Evolutionary conservation across 805 yeast genomes (phyloP).

Genomic region (Candida schatavii): DNA sequence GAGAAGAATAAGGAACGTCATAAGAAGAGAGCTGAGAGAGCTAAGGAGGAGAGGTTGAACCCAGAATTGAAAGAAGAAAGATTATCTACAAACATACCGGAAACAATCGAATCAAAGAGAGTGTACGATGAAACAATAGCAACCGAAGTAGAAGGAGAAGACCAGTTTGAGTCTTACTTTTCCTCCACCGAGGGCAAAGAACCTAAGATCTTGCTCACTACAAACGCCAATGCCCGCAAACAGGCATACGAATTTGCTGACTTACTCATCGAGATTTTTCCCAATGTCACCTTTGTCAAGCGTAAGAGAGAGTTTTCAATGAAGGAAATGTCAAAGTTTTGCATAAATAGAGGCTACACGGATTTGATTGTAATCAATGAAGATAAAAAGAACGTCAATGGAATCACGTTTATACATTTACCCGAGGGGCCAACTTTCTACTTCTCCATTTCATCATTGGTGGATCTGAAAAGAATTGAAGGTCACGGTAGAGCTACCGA

Average conservation of each 20-base stretch:
- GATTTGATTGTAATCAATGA: constrained; percentile 89
- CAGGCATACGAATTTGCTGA: constrained; percentile 90
- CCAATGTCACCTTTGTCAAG: constrained; percentile 82
- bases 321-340: constrained; percentile 81
- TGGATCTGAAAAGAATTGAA: constrained; percentile 67
- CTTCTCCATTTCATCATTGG: constrained; percentile 76
- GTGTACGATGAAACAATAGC: constrained; percentile 82
- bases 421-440: constrained; percentile 96
- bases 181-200: constrained; percentile 39
- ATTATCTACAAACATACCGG: constrained; percentile 71
- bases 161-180: constrained; percentile 62
- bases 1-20: constrained; percentile 76
- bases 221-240: constrained; percentile 81
- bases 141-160: constrained; percentile 58
- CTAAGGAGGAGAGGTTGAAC: constrained; percentile 80
- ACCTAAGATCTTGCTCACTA: constrained; percentile 88
- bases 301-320: constrained; percentile 80
- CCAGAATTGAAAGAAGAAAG: constrained; percentile 83
- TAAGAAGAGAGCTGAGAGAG: constrained; percentile 72
- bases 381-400: constrained; percentile 88
- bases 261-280: constrained; percentile 76
- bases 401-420: constrained; percentile 87
- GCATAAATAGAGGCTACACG: constrained; percentile 81
- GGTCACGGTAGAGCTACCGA: constrained; percentile 92
- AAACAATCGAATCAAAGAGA: constrained; percentile 79